Evolutionary conservation across 2,329 filamentous ascomycete species (phyloP).

Genomic region (Cucurbitaria berberidis): DNA sequence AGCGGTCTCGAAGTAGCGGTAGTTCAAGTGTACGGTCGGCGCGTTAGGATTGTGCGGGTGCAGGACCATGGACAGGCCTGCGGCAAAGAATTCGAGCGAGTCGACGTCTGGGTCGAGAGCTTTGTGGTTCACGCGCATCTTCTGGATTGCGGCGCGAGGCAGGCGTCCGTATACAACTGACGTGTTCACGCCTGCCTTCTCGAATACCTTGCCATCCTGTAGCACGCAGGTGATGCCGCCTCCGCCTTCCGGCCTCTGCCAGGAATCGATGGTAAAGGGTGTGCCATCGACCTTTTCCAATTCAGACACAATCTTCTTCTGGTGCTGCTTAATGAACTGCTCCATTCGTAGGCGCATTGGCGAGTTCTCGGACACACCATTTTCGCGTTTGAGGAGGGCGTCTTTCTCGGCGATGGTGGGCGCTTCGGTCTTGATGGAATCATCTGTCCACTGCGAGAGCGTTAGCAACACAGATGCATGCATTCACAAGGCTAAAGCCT

Average conservation of each 20-base stretch:
- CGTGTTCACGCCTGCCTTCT: conserved; percentile 95
- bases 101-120: conserved; percentile 80
- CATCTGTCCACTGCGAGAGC: conserved; percentile 40
- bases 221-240: conserved; percentile 94
- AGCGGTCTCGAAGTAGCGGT: conserved; percentile 97
- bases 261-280: conserved; percentile 82
- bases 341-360: conserved; percentile 99
- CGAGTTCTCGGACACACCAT: conserved; percentile 74
- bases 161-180: conserved; percentile 93
- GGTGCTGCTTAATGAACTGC: conserved; percentile 90
- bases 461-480: conserved; percentile 7
- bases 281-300: conserved; percentile 84
- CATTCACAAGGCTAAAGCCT: neutral
- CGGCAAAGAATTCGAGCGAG: conserved; percentile 91
- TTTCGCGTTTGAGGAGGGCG: conserved; percentile 77
- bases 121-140: conserved; percentile 93
- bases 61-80: conserved; percentile 88
- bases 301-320: conserved; percentile 82
- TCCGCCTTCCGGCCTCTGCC: conserved; percentile 85
- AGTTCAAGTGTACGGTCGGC: conserved; percentile 96
- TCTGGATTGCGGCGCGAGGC: conserved; percentile 78
- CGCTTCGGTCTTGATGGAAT: conserved; percentile 58
- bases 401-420: conserved; percentile 86
- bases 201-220: conserved; percentile 95
- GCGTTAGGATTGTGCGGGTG: conserved; percentile 97